These are phyloP conservation scores for Phytophthora hibernalis DNA, from an alignment of 352 stramenopile genomes.

Conservation along the genomic window DNA sequence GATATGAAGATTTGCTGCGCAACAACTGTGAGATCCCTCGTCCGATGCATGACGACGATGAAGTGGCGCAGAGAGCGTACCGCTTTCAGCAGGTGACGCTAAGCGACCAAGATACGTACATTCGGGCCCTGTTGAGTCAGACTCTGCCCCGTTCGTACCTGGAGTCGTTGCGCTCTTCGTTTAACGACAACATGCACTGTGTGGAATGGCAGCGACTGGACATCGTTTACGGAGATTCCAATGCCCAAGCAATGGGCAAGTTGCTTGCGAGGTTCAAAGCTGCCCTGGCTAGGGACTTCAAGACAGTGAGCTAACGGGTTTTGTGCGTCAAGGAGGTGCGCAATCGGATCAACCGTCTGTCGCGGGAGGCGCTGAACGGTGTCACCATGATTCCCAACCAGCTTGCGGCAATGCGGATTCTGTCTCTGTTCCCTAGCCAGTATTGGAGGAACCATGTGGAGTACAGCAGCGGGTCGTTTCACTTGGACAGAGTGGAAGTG, in stretches of 20 bases:
- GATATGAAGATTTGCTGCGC: neutral
- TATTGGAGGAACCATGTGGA: no score
- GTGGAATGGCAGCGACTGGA: neutral
- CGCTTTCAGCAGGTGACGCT: neutral
- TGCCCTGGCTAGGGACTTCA: neutral
- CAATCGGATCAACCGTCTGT: conserved; percentile 4
- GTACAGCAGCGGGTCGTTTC: neutral
- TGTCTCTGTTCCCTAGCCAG: conserved; percentile 3
- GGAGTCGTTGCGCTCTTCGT: neutral
- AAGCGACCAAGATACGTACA: no score
- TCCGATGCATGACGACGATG: neutral
- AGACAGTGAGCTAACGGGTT: neutral
- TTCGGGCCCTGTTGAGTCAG: no score
- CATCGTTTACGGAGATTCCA: neutral
- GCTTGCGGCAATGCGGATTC: neutral
- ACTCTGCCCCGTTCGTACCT: no score
- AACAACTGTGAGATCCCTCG: neutral
- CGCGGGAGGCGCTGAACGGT: neutral
- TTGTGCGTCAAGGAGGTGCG: neutral
- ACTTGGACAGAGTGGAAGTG: conserved; percentile 3
- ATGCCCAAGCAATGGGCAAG: no score
- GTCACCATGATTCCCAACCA: conserved; percentile 1
- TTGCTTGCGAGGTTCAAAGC: no score
- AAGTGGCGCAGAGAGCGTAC: no score
- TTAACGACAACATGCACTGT: neutral